phyloP scores from a whole-genome alignment of 148 eudicot genomes.

The Selenicereus undatus region DNA sequence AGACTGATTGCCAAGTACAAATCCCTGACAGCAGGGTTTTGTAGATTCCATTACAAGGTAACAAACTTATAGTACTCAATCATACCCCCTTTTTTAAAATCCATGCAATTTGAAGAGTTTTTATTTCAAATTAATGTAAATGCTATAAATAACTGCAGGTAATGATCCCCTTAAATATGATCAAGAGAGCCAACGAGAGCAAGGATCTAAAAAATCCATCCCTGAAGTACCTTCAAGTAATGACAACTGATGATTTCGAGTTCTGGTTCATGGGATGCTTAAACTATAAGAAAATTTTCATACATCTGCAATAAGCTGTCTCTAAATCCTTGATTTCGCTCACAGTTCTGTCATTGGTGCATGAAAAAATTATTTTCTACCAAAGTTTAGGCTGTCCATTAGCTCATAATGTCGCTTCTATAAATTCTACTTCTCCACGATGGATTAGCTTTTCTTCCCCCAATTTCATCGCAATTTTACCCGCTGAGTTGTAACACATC shows the following conservation, averaged over 20 bases:
- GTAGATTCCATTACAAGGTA: conserved; percentile 43
- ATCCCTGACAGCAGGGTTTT: conserved; percentile 22
- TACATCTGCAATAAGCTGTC: conserved; percentile 23
- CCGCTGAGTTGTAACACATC: not conserved
- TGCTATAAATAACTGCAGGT: too few species aligned
- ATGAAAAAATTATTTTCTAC: too few species aligned
- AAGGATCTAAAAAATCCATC: conserved; percentile 29
- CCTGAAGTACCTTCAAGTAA: conserved; percentile 36
- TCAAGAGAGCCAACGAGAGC: conserved; percentile 20
- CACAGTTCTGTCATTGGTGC: too few species aligned
- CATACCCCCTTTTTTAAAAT: too few species aligned
- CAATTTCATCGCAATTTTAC: too few species aligned
- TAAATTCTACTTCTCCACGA: not conserved
- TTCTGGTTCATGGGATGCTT: conserved; percentile 44
- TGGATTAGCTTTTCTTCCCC: too few species aligned
- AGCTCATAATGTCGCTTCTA: too few species aligned
- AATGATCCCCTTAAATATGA: conserved; percentile 34
- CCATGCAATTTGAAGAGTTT: not conserved
- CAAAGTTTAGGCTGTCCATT: too few species aligned
- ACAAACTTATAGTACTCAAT: not conserved
- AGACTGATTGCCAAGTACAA: conserved; percentile 33
- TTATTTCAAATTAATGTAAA: too few species aligned
- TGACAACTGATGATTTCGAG: conserved; percentile 33
- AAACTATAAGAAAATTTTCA: conserved; percentile 27
- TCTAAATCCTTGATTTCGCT: conserved; percentile 8